Conservation (phyloP, 2,329 filamentous ascomycete species). For the Epichloe coenophiala region DNA sequence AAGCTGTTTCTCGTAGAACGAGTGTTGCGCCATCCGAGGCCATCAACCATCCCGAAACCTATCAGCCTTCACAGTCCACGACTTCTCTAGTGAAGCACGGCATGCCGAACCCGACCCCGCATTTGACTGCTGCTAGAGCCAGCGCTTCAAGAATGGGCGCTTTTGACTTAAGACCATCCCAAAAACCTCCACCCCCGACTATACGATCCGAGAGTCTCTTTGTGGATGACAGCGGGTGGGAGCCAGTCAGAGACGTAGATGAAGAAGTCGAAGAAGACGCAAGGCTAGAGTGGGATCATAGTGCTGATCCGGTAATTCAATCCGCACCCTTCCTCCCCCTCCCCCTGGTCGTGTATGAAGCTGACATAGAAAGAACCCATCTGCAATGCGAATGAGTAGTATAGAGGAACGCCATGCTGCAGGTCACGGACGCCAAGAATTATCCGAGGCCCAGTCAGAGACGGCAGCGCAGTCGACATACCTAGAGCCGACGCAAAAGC, state of each 20-base stretch:
- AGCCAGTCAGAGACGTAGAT: constrained; percentile 47
- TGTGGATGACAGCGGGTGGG: constrained; percentile 66
- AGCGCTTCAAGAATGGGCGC: constrained; percentile 22
- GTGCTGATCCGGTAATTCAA: constrained; percentile 43
- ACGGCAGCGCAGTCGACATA: constrained; percentile 16
- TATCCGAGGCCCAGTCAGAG: constrained; percentile 7
- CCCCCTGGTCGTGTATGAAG: constrained; percentile 2
- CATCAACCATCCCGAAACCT: constrained; percentile 10
- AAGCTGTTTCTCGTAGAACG: constrained; percentile 32
- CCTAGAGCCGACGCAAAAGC: constrained; percentile 59
- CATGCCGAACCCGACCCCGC: constrained; percentile 18
- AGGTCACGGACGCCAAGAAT: constrained; percentile 10
- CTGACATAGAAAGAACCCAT: constrained; percentile 28
- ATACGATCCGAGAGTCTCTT: constrained; percentile 57
- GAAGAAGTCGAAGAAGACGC: constrained; percentile 52
- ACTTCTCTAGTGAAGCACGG: background rate
- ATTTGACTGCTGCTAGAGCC: constrained; percentile 20
- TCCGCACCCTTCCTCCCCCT: background rate
- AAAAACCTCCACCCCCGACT: constrained; percentile 40
- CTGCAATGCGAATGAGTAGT: constrained; percentile 30
- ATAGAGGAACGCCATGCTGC: constrained; percentile 15
- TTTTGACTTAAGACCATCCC: constrained; percentile 38
- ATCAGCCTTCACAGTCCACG: constrained; percentile 7
- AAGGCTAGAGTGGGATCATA: constrained; percentile 62
- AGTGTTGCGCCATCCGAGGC: constrained; percentile 25